A percentile compares a stretch with the other conserved stretches of the same genome.
Conservation (phyloP, 257 asterid genomes). For the Nicotiana knightiana region DNA sequence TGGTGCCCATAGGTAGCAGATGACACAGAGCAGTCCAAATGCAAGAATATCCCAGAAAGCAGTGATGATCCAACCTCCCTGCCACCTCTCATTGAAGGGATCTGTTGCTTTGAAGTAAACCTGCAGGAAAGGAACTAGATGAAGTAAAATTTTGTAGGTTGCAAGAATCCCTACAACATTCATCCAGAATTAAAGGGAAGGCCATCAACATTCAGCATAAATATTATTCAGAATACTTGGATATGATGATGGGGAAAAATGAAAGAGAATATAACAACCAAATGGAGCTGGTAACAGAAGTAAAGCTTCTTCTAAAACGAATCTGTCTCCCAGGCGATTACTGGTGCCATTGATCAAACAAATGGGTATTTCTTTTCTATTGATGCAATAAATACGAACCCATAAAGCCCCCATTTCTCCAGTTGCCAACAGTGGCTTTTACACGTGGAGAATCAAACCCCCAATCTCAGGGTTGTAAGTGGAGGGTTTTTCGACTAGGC, state of each 20-base stretch:
- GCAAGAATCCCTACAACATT: not conserved
- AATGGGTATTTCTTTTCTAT: not conserved
- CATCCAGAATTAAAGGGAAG: slow-evolving; percentile 3
- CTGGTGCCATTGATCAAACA: not conserved
- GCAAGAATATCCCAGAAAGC: slow-evolving; percentile 98
- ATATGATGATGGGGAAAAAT: not conserved
- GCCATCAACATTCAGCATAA: not conserved
- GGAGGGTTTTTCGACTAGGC: not conserved
- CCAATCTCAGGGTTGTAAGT: not conserved
- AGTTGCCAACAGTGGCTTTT: not conserved
- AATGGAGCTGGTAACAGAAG: not conserved
- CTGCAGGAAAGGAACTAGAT: slow-evolving; percentile 38
- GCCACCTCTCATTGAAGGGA: slow-evolving; percentile 98
- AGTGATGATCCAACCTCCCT: slow-evolving; percentile 87
- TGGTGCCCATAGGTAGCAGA: slow-evolving; percentile 97
- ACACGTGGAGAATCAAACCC: not conserved
- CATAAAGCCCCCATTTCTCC: not conserved
- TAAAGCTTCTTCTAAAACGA: not conserved
- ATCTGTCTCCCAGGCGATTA: not conserved
- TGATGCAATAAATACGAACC: not conserved
- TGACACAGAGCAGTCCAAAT: slow-evolving; percentile 69
- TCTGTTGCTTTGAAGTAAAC: slow-evolving; percentile 92
- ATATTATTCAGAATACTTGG: not conserved
- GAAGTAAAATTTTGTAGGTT: not conserved
- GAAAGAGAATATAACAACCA: not conserved